Conservation (phyloP, 768 basidiomycete genomes). For the Termitomyces sp. region DNA sequence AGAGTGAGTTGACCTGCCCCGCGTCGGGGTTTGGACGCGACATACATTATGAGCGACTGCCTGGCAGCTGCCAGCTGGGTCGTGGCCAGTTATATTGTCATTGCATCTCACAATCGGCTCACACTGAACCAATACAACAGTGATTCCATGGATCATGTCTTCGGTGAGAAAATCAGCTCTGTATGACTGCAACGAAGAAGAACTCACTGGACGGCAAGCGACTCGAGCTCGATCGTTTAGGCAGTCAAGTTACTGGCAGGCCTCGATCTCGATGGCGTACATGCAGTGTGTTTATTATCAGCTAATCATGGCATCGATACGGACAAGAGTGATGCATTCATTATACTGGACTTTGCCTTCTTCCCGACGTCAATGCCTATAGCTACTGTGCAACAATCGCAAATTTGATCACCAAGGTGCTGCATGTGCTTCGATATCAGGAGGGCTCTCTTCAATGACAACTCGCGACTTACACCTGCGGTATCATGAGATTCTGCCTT, state of each 20-base stretch:
- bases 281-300: not conserved
- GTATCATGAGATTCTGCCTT: conserved; percentile 22
- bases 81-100: conserved; percentile 20
- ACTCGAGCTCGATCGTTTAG: too few species aligned
- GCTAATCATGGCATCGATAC: too few species aligned
- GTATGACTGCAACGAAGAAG: too few species aligned
- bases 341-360: too few species aligned
- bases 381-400: conserved; percentile 34
- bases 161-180: too few species aligned
- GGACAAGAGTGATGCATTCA: too few species aligned
- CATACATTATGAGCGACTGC: conserved; percentile 14
- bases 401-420: conserved; percentile 33
- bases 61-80: conserved; percentile 30
- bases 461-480: conserved; percentile 43
- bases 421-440: conserved; percentile 48
- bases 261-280: too few species aligned
- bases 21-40: not conserved
- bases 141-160: too few species aligned
- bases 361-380: conserved; percentile 33
- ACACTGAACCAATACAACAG: too few species aligned
- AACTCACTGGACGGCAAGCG: too few species aligned
- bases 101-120: too few species aligned
- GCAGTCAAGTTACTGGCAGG: too few species aligned
- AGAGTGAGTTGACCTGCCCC: conserved; percentile 21
- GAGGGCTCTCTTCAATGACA: conserved; percentile 35